These are phyloP conservation scores for Mariannaea elegans DNA, from an alignment of 2,329 filamentous ascomycete genomes.

Conservation along the genomic window DNA sequence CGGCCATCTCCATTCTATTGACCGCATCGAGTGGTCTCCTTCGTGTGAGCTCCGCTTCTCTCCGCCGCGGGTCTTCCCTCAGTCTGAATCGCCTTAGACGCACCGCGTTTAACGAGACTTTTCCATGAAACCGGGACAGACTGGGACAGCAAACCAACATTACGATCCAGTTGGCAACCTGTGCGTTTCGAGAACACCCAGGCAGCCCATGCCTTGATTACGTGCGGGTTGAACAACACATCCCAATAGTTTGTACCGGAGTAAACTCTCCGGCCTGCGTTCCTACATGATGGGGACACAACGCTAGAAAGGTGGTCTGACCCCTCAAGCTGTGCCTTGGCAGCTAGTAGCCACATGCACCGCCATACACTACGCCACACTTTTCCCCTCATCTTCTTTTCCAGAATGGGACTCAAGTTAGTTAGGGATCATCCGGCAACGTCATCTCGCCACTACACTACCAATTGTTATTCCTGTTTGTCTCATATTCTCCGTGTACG, in stretches of 20 bases:
- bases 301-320: constrained; percentile 30
- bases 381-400: not conserved
- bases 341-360: not conserved
- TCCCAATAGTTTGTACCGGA: constrained; percentile 18
- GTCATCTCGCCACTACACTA: not conserved
- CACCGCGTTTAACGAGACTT: not conserved
- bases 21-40: no score
- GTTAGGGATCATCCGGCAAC: not conserved
- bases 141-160: constrained; percentile 5
- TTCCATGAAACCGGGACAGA: constrained; percentile 7
- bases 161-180: not conserved
- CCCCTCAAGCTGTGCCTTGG: not conserved
- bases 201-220: constrained; percentile 2
- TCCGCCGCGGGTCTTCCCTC: not conserved
- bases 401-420: not conserved
- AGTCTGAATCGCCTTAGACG: not conserved
- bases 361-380: not conserved
- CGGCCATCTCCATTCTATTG: no score
- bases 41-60: not conserved
- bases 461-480: not conserved
- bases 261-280: constrained; percentile 26
- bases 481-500: no score
- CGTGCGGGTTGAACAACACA: not conserved
- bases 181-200: constrained; percentile 1
- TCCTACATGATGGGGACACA: constrained; percentile 23